phyloP scores from a whole-genome alignment of 1,284 basidiomycete genomes.

The Grifola frondosa region DNA sequence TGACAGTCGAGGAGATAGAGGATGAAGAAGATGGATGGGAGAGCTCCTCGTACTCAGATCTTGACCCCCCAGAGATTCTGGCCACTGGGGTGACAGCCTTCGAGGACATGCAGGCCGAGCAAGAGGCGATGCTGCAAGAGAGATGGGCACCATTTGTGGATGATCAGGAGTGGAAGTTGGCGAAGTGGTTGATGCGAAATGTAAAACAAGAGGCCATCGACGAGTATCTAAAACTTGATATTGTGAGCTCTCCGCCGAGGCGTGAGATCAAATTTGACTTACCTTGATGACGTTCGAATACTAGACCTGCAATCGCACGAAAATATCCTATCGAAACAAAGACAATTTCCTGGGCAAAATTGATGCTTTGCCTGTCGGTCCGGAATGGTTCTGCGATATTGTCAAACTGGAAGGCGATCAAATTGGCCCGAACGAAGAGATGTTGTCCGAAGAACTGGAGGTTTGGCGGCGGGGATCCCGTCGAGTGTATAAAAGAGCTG shows the following conservation, averaged over 20 bases:
- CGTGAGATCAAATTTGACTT: not conserved
- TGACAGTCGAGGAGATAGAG: slow-evolving; percentile 1
- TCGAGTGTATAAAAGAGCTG: not conserved
- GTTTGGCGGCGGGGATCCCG: slow-evolving; percentile 3
- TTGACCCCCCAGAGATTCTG: not conserved
- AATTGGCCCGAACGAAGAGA: not conserved
- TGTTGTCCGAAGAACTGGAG: slow-evolving; percentile 7
- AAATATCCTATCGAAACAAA: slow-evolving; percentile 4
- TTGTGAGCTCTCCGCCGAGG: not conserved
- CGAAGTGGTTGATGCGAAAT: slow-evolving; percentile 24
- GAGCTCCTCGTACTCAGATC: not conserved
- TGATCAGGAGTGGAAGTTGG: slow-evolving; percentile 26
- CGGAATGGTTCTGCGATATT: slow-evolving; percentile 5
- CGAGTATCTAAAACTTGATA: slow-evolving; percentile 1
- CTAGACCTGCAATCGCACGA: slow-evolving; percentile 4
- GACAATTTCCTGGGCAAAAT: slow-evolving; percentile 3
- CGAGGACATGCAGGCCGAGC: not conserved
- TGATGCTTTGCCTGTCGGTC: not conserved
- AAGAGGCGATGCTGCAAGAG: not conserved
- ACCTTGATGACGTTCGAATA: not conserved
- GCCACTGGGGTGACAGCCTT: not conserved
- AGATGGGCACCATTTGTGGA: slow-evolving; percentile 18
- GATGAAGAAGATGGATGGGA: not conserved
- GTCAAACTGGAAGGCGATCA: not conserved
- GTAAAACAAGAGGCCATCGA: not conserved